phyloP scores from a whole-genome alignment of 2,329 filamentous ascomycete species.

The Fusarium tricinctum region DNA sequence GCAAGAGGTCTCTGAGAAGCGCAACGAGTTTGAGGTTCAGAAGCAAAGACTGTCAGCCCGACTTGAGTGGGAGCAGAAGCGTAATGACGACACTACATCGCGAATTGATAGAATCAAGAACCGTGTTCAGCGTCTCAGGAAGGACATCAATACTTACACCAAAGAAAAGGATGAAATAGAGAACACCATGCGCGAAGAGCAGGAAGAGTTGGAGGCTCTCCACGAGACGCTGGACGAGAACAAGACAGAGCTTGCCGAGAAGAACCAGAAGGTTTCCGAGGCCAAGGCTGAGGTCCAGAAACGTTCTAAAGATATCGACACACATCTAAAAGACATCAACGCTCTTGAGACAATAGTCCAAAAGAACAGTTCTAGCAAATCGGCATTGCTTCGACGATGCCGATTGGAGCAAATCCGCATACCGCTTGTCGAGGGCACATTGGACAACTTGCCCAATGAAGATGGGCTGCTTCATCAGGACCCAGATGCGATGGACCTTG shows the following conservation, averaged over 20 bases:
- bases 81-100: constrained; percentile 70
- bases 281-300: constrained; percentile 86
- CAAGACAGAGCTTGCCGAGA: constrained; percentile 76
- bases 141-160: constrained; percentile 78
- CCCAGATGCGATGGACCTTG: constrained; percentile 92
- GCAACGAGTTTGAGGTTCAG: constrained; percentile 87
- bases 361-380: constrained; percentile 85
- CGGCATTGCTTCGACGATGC: constrained; percentile 86
- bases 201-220: constrained; percentile 82
- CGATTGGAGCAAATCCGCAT: constrained; percentile 94
- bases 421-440: constrained; percentile 80
- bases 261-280: constrained; percentile 81
- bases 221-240: constrained; percentile 78
- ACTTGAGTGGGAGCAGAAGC: constrained; percentile 69
- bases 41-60: constrained; percentile 78
- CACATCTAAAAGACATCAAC: constrained; percentile 77
- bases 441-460: constrained; percentile 90
- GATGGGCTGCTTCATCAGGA: constrained; percentile 83
- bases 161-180: constrained; percentile 81
- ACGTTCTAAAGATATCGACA: constrained; percentile 86
- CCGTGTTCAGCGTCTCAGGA: constrained; percentile 74
- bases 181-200: constrained; percentile 77
- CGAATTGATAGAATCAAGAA: constrained; percentile 78
- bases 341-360: constrained; percentile 88
- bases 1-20: constrained; percentile 89